Base-by-base conservation (phyloP, 2,329 filamentous ascomycete species). In the Colletotrichum salicis region DNA sequence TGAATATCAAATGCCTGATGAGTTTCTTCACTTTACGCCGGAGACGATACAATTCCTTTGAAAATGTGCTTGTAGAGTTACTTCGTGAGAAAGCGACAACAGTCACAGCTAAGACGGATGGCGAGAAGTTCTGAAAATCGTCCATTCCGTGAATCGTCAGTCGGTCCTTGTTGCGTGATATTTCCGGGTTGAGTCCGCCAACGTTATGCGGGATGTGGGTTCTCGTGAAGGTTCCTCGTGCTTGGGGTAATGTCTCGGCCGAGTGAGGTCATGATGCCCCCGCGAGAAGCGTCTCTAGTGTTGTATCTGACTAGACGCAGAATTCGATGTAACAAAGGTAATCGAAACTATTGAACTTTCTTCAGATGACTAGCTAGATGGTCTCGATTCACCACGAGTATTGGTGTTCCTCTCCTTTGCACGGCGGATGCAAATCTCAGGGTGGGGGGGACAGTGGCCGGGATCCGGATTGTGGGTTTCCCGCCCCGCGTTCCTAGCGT, bases 1-100 rank as follows among this genome's bases (percentile, higher is more conserved):
- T n/a, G 48, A 71, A 68, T 62, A 33, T n/a, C 3, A 45, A 52
- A 61, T 54, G 37, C 24, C 29, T 45, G 52, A 67, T 57, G 51
- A 71, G 31, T 22, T n/a, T 15, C 11, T 11, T 1, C 19, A 35
- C 5, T 6, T 29, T 7, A 22, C 37, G 2, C n/a, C 2, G 13
- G 37, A 19, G 6, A 41, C 5, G 13, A 7, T 6, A 13, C 15
- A 19, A 4, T n/a, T 3, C n/a, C 41, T 45, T 45, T 45, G 6
- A n/a, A n/a, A n/a, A 19, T n/a, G 19, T 45, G 41, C 41, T 12
- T 37, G 12, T 13, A 13, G 12, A 12, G 13, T 15, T 0, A 37
- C 12, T 15, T 37, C 4, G 0, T 37, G 35, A 37, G 4, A 37
- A 13, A 37, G 13, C 35, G 35, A 13, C 12, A n/a, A 45, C 2